Evolutionary conservation across 352 stramenopile species (phyloP).

Genomic region (Phytophthora podocarpi): DNA sequence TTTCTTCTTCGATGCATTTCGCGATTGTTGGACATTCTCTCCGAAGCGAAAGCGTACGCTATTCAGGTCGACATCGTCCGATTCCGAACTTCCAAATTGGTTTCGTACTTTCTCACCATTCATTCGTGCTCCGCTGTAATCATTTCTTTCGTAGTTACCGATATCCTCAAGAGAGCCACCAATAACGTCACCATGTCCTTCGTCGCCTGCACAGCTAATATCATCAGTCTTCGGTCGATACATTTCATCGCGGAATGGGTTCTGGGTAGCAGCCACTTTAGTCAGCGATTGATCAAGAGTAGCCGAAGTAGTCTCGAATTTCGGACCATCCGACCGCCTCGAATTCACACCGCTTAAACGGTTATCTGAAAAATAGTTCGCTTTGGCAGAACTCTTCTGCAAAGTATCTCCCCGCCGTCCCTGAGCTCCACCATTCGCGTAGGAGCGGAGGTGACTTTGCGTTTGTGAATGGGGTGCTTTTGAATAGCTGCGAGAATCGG

Average conservation of each 20-base stretch:
- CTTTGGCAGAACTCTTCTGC: not conserved
- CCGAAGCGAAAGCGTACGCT: conserved; percentile 14
- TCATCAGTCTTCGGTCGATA: not conserved
- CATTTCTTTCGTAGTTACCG: conserved; percentile 6
- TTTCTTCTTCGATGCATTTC: not conserved
- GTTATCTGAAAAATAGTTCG: not conserved
- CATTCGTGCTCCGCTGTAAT: not conserved
- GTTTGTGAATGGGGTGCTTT: not conserved
- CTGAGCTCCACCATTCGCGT: not conserved
- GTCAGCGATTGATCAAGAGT: conserved; percentile 25
- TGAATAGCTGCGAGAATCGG: not conserved
- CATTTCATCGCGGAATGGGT: conserved; percentile 23
- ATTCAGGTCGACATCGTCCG: conserved; percentile 8
- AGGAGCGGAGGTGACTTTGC: not conserved
- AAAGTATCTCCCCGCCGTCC: not conserved
- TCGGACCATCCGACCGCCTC: conserved; percentile 4
- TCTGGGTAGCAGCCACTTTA: conserved; percentile 25
- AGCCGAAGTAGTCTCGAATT: conserved; percentile 11
- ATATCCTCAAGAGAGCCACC: not conserved
- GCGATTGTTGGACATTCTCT: conserved; percentile 1
- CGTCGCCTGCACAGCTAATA: not conserved
- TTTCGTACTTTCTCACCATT: not conserved
- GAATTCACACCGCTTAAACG: conserved; percentile 3
- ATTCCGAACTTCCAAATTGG: conserved; percentile 1
- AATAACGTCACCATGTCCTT: conserved; percentile 1